Base-by-base conservation (phyloP, 805 yeast species). In the Tetrapisispora namnaoensis region DNA sequence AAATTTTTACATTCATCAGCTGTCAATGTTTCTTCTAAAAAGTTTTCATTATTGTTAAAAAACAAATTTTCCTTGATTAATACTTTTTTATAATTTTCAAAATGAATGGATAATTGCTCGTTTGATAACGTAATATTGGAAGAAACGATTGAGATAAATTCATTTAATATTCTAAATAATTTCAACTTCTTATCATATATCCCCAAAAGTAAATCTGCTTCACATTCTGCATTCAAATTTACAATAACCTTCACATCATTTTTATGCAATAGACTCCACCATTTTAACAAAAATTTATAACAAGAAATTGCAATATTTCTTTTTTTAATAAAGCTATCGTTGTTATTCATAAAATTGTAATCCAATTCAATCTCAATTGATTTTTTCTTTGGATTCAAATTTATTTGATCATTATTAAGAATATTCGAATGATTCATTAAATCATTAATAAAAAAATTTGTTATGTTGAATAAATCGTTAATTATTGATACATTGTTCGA, bases 271-370 rank as follows among this genome's bases (percentile, higher is more conserved):
- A 63, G 50, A 8, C 55, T 51, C 62, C 65, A 61, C 67, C 66
- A 63, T 9, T 62, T 55, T 18, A 53, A 53, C 42, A 65, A 54
- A 47, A 61, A 62, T 47, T 62, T 63, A 36, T 56, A 62, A 37
- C 59, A 58, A 58, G 65, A 60, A 44, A 61, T 61, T 2, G 61
- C 46, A 11, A 59, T 55, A 10, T 56, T 46, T 39, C 57, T 47
- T 42, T 51, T 48, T 48, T 37, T 49, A 45, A 45, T 46, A 46
- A 21, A 32, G 35, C 37, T 20, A 32, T 42, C n/a, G 2, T 8
- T 42, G 7, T 42, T 16, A n/a, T 7, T n/a, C 9, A n/a, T 17
- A 10, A 9, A 28, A 10, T 42, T 27, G 9, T 21, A n/a, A 27
- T 8, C 4, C n/a, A 14, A 9, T 5, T 27, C 17, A 24, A 16